Percentiles rank a stretch among this genome's conserved stretches.
phyloP scores from a whole-genome alignment of 768 basidiomycete genomes.

The Trametes cingulata region DNA sequence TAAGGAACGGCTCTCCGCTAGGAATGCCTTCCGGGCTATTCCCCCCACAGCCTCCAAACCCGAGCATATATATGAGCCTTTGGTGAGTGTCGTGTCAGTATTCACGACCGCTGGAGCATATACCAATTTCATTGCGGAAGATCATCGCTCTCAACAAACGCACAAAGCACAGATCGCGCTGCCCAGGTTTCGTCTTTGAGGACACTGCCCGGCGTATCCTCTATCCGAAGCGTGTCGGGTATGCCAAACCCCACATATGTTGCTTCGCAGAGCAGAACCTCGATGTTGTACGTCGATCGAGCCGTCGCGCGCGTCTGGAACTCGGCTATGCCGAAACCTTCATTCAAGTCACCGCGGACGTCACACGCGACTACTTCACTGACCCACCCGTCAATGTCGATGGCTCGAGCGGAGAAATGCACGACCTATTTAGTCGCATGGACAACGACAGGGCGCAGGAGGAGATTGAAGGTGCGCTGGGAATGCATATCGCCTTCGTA shows the following conservation, averaged over 20 bases:
- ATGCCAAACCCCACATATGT: slow-evolving; percentile 8
- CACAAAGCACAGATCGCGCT: neutral
- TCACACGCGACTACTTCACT: slow-evolving; percentile 6
- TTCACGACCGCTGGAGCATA: no score
- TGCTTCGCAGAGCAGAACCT: neutral
- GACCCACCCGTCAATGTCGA: slow-evolving; percentile 4
- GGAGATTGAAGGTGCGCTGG: neutral
- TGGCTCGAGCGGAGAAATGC: neutral
- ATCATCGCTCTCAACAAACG: neutral
- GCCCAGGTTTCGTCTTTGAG: slow-evolving; percentile 2
- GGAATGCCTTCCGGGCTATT: neutral
- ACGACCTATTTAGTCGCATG: neutral
- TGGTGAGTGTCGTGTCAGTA: neutral
- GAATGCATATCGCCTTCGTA: neutral
- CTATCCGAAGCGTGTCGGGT: neutral
- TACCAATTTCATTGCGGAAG: neutral
- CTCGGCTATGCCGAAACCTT: slow-evolving; percentile 16
- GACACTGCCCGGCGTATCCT: neutral
- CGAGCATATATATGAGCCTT: neutral
- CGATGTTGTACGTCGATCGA: neutral
- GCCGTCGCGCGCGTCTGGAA: neutral
- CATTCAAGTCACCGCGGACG: slow-evolving; percentile 6
- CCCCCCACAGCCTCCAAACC: neutral
- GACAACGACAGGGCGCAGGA: neutral
- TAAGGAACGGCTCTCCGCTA: neutral